Conservation (phyloP, 208 protist species). For the Trypanosoma congolense region DNA sequence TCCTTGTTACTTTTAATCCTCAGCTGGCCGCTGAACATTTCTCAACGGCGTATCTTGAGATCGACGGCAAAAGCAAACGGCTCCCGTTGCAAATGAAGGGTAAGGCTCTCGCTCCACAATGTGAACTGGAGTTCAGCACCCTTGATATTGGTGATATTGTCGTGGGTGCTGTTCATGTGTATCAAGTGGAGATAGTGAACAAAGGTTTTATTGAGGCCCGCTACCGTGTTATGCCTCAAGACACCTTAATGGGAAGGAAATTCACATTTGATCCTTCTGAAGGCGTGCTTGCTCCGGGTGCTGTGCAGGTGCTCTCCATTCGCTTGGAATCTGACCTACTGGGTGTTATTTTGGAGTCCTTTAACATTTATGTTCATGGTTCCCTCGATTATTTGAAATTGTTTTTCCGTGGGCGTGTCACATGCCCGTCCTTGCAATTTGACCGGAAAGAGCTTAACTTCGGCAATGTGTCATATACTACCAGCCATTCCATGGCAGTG, state of each 20-base stretch:
- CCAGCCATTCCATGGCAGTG: constrained; percentile 65
- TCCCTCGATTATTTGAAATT: constrained; percentile 69
- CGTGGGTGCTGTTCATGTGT: constrained; percentile 90
- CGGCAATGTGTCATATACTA: constrained; percentile 92
- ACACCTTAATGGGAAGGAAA: constrained; percentile 58
- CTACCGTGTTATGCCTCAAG: constrained; percentile 70
- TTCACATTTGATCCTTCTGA: constrained; percentile 81
- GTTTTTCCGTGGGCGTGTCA: constrained; percentile 83
- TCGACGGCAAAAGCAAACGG: constrained; percentile 55
- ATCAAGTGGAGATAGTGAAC: constrained; percentile 89
- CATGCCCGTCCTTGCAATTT: constrained; percentile 92
- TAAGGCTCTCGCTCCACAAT: constrained; percentile 83
- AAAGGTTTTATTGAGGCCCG: constrained; percentile 84
- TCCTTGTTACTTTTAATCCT: constrained; percentile 89
- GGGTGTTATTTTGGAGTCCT: constrained; percentile 86
- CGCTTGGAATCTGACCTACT: constrained; percentile 82
- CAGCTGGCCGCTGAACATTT: constrained; percentile 66
- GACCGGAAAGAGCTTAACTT: constrained; percentile 89
- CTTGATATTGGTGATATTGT: constrained; percentile 94
- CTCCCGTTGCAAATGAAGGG: constrained; percentile 83
- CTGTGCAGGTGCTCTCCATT: constrained; percentile 59
- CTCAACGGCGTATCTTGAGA: constrained; percentile 79
- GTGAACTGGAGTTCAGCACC: constrained; percentile 78
- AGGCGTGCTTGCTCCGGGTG: constrained; percentile 71
- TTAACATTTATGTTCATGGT: constrained; percentile 84